Conservation (phyloP, 352 stramenopile genomes). For the Elongisporangium senticosum region DNA sequence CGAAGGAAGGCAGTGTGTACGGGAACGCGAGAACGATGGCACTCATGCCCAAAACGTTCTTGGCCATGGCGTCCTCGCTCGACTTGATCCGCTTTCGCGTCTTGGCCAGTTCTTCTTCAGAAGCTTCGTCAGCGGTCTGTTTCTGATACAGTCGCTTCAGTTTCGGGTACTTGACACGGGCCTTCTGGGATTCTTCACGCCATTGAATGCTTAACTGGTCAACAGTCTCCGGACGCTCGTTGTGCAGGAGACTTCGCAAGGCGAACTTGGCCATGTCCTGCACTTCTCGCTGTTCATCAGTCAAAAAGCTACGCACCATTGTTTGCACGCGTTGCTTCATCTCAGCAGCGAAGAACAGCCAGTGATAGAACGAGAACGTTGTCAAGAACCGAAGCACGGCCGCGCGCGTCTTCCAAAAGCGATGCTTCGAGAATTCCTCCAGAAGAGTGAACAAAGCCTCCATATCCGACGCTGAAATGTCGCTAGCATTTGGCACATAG, state of each 20-base stretch:
- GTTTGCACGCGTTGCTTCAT: slow-evolving; percentile 42
- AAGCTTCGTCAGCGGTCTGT: slow-evolving; percentile 23
- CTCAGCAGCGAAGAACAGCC: slow-evolving; percentile 34
- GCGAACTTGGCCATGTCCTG: slow-evolving; percentile 79
- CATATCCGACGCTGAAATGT: slow-evolving; percentile 5
- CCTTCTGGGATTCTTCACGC: slow-evolving; percentile 25
- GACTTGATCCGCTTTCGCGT: slow-evolving; percentile 32
- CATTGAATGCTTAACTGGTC: slow-evolving; percentile 31
- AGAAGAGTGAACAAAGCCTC: slow-evolving; percentile 32
- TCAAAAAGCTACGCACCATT: slow-evolving; percentile 49
- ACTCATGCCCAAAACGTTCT: slow-evolving; percentile 62
- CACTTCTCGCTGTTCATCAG: slow-evolving; percentile 69
- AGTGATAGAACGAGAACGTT: slow-evolving; percentile 75
- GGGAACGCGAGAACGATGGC: slow-evolving; percentile 71
- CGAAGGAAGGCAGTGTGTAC: slow-evolving; percentile 62
- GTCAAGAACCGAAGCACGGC: slow-evolving; percentile 70
- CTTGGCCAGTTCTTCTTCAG: slow-evolving; percentile 26
- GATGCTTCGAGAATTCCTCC: slow-evolving; percentile 31
- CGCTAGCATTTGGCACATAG: slow-evolving; percentile 8
- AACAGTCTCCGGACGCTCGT: slow-evolving; percentile 31
- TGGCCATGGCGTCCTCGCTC: slow-evolving; percentile 48
- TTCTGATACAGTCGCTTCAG: slow-evolving; percentile 46
- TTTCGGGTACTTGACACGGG: slow-evolving; percentile 52
- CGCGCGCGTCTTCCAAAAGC: slow-evolving; percentile 61
- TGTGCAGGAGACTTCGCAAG: slow-evolving; percentile 58